phyloP scores from a whole-genome alignment of 1,139 yeast species.

The Dujonia santamariae region DNA sequence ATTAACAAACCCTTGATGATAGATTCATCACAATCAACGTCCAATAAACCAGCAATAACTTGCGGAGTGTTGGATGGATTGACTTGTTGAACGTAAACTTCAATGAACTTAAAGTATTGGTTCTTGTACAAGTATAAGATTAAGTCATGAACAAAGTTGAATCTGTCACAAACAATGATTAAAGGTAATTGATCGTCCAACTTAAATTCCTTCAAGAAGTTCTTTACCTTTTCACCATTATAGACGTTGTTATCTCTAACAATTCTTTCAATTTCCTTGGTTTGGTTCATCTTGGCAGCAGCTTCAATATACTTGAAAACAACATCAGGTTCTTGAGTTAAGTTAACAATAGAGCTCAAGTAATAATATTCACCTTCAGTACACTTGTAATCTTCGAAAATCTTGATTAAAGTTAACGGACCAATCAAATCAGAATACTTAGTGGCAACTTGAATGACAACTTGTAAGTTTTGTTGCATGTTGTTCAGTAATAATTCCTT shows the following conservation, averaged over 20 bases:
- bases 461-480: constrained; percentile 85
- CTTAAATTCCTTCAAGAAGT: constrained; percentile 90
- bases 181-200: constrained; percentile 94
- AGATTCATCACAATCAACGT: constrained; percentile 93
- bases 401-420: constrained; percentile 74
- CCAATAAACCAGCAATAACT: constrained; percentile 92
- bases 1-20: constrained; percentile 78
- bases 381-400: constrained; percentile 91
- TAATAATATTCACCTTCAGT: constrained; percentile 93
- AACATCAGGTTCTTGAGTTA: constrained; percentile 91
- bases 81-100: constrained; percentile 95
- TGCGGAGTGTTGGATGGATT: constrained; percentile 95
- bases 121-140: constrained; percentile 90
- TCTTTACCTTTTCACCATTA: constrained; percentile 96
- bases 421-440: constrained; percentile 95
- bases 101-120: constrained; percentile 92
- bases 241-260: constrained; percentile 93
- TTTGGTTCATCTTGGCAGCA: constrained; percentile 87
- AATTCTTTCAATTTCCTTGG: constrained; percentile 91
- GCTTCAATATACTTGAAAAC: constrained; percentile 95
- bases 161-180: constrained; percentile 94
- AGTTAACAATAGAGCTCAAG: constrained; percentile 87
- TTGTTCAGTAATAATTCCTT: constrained; percentile 81
- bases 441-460: constrained; percentile 94
- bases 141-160: constrained; percentile 87